These are phyloP conservation scores for Waltiozyma sp. DNA, from an alignment of 1,139 yeast genomes.

Conservation along the genomic window DNA sequence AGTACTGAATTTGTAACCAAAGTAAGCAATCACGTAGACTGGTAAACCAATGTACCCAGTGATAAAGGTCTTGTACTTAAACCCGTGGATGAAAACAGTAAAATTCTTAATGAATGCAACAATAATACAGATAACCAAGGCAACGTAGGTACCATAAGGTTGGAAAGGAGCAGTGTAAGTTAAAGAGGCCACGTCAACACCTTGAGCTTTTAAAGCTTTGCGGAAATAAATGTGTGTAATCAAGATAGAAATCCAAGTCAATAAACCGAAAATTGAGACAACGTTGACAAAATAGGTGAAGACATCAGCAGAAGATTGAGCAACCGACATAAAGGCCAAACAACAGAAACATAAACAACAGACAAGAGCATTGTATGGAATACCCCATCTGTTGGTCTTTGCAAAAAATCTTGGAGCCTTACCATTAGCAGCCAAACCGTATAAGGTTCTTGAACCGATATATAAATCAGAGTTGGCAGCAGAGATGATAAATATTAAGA, in stretches of 20 bases:
- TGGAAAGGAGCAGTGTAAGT: conserved; percentile 54
- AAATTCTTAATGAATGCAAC: conserved; percentile 58
- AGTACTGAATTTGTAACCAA: conserved; percentile 47
- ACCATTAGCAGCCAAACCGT: conserved; percentile 48
- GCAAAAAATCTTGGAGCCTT: conserved; percentile 50
- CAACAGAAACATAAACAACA: conserved; percentile 34
- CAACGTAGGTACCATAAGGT: conserved; percentile 50
- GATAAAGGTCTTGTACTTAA: conserved; percentile 50
- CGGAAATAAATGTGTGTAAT: conserved; percentile 51
- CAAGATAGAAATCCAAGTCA: conserved; percentile 56
- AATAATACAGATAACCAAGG: conserved; percentile 41
- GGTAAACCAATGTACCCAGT: conserved; percentile 68
- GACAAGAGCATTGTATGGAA: conserved; percentile 42
- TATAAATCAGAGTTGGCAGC: conserved; percentile 65
- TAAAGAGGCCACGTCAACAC: conserved; percentile 32
- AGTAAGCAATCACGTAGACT: conserved; percentile 40
- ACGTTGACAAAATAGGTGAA: conserved; percentile 59
- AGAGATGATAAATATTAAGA: conserved; percentile 55
- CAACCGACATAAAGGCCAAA: conserved; percentile 50
- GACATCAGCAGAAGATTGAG: conserved; percentile 39
- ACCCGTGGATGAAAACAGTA: conserved; percentile 47
- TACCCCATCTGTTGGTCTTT: conserved; percentile 51
- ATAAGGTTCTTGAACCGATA: conserved; percentile 56
- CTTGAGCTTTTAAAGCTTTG: conserved; percentile 57
- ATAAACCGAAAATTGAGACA: conserved; percentile 57